Evolutionary conservation across 108 stramenopile genomes (phyloP).

Genomic region (Stephanodiscus triporus): DNA sequence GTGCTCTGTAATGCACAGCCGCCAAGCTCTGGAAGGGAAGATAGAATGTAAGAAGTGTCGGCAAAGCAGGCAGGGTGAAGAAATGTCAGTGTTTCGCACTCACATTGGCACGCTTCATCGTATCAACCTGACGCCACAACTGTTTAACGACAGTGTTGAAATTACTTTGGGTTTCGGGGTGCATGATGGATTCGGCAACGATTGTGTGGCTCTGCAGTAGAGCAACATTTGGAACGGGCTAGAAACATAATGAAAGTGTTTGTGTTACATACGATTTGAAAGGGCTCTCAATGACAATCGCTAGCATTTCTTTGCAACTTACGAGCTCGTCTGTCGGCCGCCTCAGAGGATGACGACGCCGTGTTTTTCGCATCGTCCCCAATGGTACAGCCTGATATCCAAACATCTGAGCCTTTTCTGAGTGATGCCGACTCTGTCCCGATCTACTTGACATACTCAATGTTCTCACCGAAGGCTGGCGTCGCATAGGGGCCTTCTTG

Average conservation of each 20-base stretch:
- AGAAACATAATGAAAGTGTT: not conserved
- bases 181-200: not conserved
- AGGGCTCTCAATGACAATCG: too few relatives aligned
- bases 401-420: not conserved
- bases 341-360: not conserved
- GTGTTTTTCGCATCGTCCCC: not conserved
- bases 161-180: constrained; percentile 18
- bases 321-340: too few relatives aligned
- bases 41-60: too few relatives aligned
- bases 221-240: not conserved
- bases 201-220: not conserved
- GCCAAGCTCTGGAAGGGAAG: too few relatives aligned
- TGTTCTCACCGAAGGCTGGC: too few relatives aligned
- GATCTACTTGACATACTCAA: not conserved
- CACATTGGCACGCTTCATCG: constrained; percentile 37
- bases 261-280: too few relatives aligned
- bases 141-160: constrained; percentile 31
- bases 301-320: too few relatives aligned
- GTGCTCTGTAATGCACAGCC: constrained; percentile 38
- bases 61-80: too few relatives aligned
- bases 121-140: constrained; percentile 27
- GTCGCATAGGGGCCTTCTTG: not conserved
- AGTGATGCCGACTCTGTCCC: not conserved
- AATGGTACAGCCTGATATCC: too few relatives aligned
- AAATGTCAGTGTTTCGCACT: too few relatives aligned